Conservation (phyloP, 2,329 filamentous ascomycete genomes). For the Teratosphaeria pseudoeucalypti region DNA sequence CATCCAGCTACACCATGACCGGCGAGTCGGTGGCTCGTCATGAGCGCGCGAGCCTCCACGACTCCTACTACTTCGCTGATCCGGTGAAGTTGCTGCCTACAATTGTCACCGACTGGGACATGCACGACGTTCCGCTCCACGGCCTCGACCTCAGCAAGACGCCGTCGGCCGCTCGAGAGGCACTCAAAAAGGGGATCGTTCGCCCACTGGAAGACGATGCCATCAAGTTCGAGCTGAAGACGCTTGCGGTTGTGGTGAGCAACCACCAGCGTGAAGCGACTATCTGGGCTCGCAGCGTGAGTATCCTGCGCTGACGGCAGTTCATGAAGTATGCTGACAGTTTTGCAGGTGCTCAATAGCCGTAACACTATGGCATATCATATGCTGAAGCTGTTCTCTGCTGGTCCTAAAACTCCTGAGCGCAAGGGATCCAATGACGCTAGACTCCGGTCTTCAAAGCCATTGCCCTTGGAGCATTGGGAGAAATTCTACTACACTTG, state of each 20-base stretch:
- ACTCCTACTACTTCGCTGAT: not conserved
- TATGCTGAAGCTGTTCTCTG: not conserved
- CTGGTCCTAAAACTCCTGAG: not conserved
- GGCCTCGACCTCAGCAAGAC: not conserved
- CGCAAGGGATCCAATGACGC: not conserved
- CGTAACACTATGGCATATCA: not conserved
- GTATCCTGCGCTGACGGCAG: not conserved
- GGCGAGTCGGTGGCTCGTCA: not conserved
- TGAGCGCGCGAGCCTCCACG: not conserved
- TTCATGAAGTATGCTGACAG: not conserved
- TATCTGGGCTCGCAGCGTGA: not conserved
- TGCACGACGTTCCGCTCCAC: not conserved
- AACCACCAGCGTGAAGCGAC: constrained; percentile 4
- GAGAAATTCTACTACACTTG: constrained; percentile 14
- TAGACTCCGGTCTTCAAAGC: not conserved
- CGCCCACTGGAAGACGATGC: not conserved
- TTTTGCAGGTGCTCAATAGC: not conserved
- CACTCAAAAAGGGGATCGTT: not conserved
- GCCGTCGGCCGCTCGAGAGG: not conserved
- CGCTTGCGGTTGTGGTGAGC: not conserved
- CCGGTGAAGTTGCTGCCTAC: not conserved
- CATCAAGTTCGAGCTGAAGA: constrained; percentile 1
- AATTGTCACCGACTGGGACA: constrained; percentile 4
- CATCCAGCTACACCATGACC: not conserved
- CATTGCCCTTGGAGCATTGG: constrained; percentile 7